Percentiles rank a stretch among this genome's conserved stretches.
phyloP scores from a whole-genome alignment of 2,329 filamentous ascomycete species.

The Cryphonectria japonica region DNA sequence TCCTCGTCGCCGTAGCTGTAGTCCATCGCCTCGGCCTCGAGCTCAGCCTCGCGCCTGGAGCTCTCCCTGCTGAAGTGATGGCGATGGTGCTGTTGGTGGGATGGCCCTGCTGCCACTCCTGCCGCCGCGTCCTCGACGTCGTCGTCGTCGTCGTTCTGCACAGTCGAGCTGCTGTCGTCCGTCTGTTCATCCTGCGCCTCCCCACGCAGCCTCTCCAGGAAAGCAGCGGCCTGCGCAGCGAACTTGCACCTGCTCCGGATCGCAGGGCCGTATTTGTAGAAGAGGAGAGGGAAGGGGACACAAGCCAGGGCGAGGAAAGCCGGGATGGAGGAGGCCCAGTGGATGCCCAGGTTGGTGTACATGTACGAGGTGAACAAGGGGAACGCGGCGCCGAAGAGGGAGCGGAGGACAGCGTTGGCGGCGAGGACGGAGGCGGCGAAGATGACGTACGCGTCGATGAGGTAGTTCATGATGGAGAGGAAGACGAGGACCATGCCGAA shows the following conservation, averaged over 20 bases:
- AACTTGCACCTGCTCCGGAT: slow-evolving; percentile 60
- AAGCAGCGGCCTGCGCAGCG: slow-evolving; percentile 45
- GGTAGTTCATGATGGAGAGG: slow-evolving; percentile 67
- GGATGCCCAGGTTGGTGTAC: slow-evolving; percentile 65
- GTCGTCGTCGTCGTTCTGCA: not conserved
- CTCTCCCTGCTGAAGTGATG: not conserved
- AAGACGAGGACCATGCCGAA: slow-evolving; percentile 64
- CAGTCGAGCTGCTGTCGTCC: slow-evolving; percentile 1
- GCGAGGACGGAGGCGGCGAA: slow-evolving; percentile 77
- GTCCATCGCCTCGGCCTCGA: slow-evolving; percentile 20
- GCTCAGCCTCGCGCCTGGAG: not conserved
- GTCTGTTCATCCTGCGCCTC: not conserved
- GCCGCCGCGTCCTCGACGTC: not conserved
- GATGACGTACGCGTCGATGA: slow-evolving; percentile 73
- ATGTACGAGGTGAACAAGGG: slow-evolving; percentile 70
- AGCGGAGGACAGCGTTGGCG: slow-evolving; percentile 72
- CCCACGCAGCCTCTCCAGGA: slow-evolving; percentile 17
- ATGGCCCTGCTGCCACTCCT: not conserved
- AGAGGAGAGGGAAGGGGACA: slow-evolving; percentile 61
- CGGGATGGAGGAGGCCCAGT: slow-evolving; percentile 76
- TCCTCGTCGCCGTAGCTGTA: slow-evolving; percentile 13
- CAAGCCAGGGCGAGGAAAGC: slow-evolving; percentile 68
- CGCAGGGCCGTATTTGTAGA: slow-evolving; percentile 59
- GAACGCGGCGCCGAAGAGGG: slow-evolving; percentile 72
- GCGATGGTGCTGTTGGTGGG: not conserved